Base-by-base conservation (phyloP, 2,329 filamentous ascomycete species). In the Nemania diffusa region DNA sequence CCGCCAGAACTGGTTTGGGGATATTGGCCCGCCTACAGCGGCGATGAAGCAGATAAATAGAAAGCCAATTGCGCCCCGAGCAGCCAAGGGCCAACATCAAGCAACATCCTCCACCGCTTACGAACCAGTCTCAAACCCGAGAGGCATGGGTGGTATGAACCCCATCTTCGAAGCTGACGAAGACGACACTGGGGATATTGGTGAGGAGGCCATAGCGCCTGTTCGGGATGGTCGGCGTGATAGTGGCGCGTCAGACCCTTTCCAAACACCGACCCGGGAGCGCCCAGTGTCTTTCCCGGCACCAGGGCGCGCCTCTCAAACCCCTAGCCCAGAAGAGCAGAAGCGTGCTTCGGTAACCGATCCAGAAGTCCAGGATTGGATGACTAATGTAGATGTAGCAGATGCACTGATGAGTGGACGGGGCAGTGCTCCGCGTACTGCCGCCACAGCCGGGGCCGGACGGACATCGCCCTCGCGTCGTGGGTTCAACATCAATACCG, bases 101-200 rank as follows among this genome's bases (percentile, higher is more conserved):
- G 78, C 79, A 1, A 73, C 77, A 3, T 75, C 76, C 0, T 70
- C 72, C 17, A 70, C 63, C 27, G 71, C 70, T 5, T 79, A 78
- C 57, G 76, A 79, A 13, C 68, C 46, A 77, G 77, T 62, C 65
- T 68, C 62, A 64, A 71, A 37, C 56, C 67, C 75, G 9, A 62
- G 73, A 51, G 68, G 68, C 62, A 75, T 81, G 0, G 82, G 82
- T 3, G 79, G 77, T 2, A 88, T 89, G 69, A 85, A 88, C 68
- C 87, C 87, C 0, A 89, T 89, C 66, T 83, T 86, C 70, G 87
- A 89, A 69, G 86, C 85, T 8, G 86, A 87, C 44, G 86, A 88
- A 69, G 85, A 88, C 34, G 84, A 66, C 22, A 65, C 71, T 8
- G 62, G 79, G 76, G 20, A 81, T 77, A 17, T 82, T 76, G 7